Evolutionary conservation across 2,329 filamentous ascomycete genomes (phyloP).

Genomic region (Calonectria fujianensis): DNA sequence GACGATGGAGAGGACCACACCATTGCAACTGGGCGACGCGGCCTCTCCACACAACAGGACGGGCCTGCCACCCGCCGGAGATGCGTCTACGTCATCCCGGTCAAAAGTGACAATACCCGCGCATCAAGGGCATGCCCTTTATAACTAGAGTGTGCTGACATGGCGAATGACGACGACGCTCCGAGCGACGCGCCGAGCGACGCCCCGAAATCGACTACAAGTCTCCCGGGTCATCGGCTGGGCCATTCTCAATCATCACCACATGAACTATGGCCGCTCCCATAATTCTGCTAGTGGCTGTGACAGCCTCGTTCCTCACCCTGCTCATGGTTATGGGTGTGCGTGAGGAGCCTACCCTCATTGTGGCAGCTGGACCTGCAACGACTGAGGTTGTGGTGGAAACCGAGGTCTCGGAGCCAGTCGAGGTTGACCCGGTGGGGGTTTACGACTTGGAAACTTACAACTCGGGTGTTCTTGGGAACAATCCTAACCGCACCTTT

Average conservation of each 20-base stretch:
- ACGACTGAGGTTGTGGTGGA: background rate
- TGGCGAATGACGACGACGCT: constrained; percentile 33
- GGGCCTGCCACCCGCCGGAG: background rate
- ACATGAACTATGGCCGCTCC: constrained; percentile 21
- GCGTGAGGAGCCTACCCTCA: constrained; percentile 1
- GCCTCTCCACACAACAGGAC: constrained; percentile 32
- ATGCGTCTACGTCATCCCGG: constrained; percentile 28
- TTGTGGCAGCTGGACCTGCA: constrained; percentile 15
- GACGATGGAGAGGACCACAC: background rate
- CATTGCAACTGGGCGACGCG: constrained; percentile 30
- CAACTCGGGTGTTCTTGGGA: constrained; percentile 28
- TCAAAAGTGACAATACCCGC: background rate
- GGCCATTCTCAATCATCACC: constrained; percentile 24
- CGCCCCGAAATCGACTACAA: constrained; percentile 30
- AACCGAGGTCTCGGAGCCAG: background rate
- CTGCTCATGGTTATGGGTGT: constrained; percentile 20
- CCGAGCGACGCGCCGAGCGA: constrained; percentile 34
- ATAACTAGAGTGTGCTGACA: constrained; percentile 6
- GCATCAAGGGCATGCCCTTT: background rate
- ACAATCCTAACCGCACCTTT: constrained; percentile 35
- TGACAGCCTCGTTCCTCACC: constrained; percentile 11
- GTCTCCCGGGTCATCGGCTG: constrained; percentile 32
- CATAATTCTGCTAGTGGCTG: constrained; percentile 17
- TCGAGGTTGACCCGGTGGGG: background rate
- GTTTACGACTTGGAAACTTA: constrained; percentile 30